Conservation (phyloP, 768 basidiomycete genomes). For the Hericium coralloides region DNA sequence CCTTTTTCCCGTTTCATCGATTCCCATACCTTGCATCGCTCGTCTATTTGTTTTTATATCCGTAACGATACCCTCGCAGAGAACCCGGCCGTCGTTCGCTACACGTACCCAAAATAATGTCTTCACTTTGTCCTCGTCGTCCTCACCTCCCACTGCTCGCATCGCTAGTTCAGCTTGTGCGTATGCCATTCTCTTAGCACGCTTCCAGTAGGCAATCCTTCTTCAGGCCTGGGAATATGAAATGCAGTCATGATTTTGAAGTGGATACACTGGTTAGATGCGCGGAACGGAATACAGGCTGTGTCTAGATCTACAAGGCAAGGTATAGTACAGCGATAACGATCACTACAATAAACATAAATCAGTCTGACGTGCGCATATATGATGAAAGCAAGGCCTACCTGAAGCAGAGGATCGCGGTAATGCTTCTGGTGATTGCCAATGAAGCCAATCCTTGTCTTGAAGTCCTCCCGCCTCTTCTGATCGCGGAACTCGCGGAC, state of each 20-base stretch:
- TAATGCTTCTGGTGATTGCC: slow-evolving; percentile 87
- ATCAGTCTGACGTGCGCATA: background rate
- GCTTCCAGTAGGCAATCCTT: slow-evolving; percentile 5
- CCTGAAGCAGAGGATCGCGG: slow-evolving; percentile 63
- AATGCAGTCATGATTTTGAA: background rate
- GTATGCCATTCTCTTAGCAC: slow-evolving; percentile 11
- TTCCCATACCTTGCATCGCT: slow-evolving; percentile 5
- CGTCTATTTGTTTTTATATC: slow-evolving; percentile 14
- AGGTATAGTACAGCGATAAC: slow-evolving; percentile 1
- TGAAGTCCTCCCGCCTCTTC: slow-evolving; percentile 71
- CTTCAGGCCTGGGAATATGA: slow-evolving; percentile 8
- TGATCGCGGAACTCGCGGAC: slow-evolving; percentile 79
- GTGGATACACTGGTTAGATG: background rate
- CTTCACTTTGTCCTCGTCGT: slow-evolving; percentile 7
- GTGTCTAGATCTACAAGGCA: slow-evolving; percentile 8
- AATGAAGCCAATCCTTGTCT: slow-evolving; percentile 70
- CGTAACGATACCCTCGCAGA: slow-evolving; percentile 10
- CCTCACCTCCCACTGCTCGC: slow-evolving; percentile 11
- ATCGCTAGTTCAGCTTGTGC: slow-evolving; percentile 3
- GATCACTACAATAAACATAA: background rate
- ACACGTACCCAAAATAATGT: slow-evolving; percentile 8
- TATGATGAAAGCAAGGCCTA: slow-evolving; percentile 12
- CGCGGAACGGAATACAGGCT: background rate
- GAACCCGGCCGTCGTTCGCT: slow-evolving; percentile 6
- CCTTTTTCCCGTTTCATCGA: background rate